phyloP scores from a whole-genome alignment of 768 basidiomycete species.

The Porpolomopsis calyptriformis region DNA sequence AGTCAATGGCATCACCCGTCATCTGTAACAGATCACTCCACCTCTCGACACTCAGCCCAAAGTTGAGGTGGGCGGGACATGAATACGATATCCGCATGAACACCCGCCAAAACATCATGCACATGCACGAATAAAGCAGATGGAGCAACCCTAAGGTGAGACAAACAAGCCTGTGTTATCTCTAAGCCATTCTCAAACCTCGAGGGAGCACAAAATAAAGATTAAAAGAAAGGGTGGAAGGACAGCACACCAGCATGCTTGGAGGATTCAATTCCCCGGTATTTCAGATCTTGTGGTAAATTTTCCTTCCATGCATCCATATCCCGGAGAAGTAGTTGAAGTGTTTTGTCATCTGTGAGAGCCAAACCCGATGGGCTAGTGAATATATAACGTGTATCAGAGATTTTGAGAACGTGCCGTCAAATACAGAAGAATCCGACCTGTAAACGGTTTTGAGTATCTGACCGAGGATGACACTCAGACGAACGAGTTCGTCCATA shows the following conservation, averaged over 20 bases:
- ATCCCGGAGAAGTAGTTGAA: conserved; percentile 52
- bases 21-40: conserved; percentile 67
- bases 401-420: neutral
- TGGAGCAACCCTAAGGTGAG: conserved; percentile 88
- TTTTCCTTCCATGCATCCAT: conserved; percentile 68
- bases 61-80: conserved; percentile 83
- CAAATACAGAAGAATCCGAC: too few relatives aligned
- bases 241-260: conserved; percentile 51
- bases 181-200: too few relatives aligned
- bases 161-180: too few relatives aligned
- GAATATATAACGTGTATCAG: too few relatives aligned
- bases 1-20: conserved; percentile 77
- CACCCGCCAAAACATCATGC: conserved; percentile 96
- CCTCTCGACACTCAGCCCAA: conserved; percentile 66
- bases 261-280: conserved; percentile 57
- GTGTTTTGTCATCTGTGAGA: conserved; percentile 71
- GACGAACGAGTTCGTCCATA: conserved; percentile 82
- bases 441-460: conserved; percentile 92
- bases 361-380: conserved; percentile 77
- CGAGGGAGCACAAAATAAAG: too few relatives aligned
- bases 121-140: conserved; percentile 77
- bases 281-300: conserved; percentile 70
- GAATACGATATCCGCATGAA: conserved; percentile 97
- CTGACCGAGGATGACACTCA: conserved; percentile 84
- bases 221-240: conserved; percentile 1